Evolutionary conservation across 2,329 filamentous ascomycete genomes (phyloP).

Genomic region (Mycogone perniciosa): DNA sequence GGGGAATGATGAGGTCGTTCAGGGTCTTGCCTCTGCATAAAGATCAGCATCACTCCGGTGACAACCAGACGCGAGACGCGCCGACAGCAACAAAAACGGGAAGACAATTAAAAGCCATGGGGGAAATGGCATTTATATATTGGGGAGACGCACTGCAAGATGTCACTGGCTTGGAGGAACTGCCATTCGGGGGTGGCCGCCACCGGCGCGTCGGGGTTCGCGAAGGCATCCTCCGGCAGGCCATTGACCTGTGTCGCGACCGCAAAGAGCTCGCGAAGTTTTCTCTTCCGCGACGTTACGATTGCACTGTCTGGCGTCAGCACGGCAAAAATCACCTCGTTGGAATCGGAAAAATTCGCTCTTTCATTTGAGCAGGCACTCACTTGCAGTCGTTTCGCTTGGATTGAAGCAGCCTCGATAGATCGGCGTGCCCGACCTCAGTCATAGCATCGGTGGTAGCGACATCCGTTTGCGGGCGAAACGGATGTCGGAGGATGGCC

Average conservation of each 20-base stretch:
- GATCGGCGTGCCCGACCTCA: conserved; percentile 62
- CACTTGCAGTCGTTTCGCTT: conserved; percentile 58
- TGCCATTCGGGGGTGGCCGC: conserved; percentile 46
- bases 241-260: conserved; percentile 65
- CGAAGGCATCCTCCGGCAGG: conserved; percentile 53
- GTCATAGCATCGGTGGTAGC: conserved; percentile 62
- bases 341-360: conserved; percentile 44
- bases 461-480: conserved; percentile 64
- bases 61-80: conserved; percentile 9
- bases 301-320: conserved; percentile 54
- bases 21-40: conserved; percentile 35
- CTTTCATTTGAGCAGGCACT: conserved; percentile 39
- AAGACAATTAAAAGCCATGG: conserved; percentile 15
- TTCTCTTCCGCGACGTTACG: conserved; percentile 81
- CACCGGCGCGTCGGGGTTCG: conserved; percentile 50
- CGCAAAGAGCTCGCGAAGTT: conserved; percentile 79
- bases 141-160: conserved; percentile 48
- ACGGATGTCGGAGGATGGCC: conserved; percentile 40
- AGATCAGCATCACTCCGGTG: conserved; percentile 17
- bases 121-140: conserved; percentile 15
- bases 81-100: conserved; percentile 7
- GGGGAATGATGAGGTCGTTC: conserved; percentile 48
- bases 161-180: conserved; percentile 52
- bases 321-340: conserved; percentile 38
- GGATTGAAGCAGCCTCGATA: conserved; percentile 59